phyloP scores from a whole-genome alignment of 257 asterid species.

The Solanum ossicruentum region DNA sequence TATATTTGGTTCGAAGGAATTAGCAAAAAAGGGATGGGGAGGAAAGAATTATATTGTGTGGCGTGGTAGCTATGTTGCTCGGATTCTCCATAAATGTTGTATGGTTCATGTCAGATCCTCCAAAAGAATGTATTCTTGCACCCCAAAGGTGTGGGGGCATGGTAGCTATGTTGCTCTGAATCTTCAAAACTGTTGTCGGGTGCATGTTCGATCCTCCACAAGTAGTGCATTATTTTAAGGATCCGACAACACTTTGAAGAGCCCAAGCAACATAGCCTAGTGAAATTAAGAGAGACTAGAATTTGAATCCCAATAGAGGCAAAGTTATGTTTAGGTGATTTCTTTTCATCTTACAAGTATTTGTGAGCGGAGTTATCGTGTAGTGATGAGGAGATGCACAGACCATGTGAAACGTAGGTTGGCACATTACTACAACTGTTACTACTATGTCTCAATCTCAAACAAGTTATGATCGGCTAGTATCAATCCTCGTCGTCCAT shows the following conservation, averaged over 20 bases:
- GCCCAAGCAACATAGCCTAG: background rate
- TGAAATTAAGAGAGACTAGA: background rate
- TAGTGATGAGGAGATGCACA: background rate
- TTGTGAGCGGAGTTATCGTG: background rate
- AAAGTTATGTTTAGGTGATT: background rate
- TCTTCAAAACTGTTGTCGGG: background rate
- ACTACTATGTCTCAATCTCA: background rate
- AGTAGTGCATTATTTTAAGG: background rate
- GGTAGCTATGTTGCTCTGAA: background rate
- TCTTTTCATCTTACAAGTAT: background rate
- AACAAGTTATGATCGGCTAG: background rate
- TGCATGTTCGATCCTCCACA: background rate
- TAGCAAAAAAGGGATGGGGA: background rate
- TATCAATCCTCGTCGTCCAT: background rate
- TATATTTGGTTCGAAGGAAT: background rate
- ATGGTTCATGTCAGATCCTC: background rate
- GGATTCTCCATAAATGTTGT: background rate
- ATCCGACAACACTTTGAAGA: background rate
- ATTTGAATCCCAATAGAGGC: background rate
- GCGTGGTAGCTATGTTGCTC: background rate
- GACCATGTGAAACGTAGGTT: background rate
- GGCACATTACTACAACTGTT: background rate
- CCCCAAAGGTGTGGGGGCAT: background rate
- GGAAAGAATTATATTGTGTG: background rate
- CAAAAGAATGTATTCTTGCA: background rate